Base-by-base conservation (phyloP, 257 asterid species). In the Haberlea rhodopensis region DNA sequence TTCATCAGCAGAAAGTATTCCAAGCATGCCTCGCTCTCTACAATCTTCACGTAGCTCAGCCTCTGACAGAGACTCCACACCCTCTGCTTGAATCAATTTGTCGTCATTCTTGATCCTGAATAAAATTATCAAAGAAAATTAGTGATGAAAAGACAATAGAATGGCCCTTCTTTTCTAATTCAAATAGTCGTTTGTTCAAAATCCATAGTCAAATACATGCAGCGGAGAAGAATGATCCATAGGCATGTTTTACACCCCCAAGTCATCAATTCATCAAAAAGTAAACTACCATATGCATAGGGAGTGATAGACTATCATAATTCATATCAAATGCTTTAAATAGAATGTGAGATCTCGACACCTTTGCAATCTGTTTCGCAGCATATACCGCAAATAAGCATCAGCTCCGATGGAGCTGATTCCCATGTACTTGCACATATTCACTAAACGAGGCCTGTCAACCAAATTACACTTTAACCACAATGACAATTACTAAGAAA, bases 401-500 rank as follows among this genome's bases (percentile, higher is more conserved):
- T 90, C 97, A 2, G 97, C 88, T 55, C 97, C 97, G 40, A 81
- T 86, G 27, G 96, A 79, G 54, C 68, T 78, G 73, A 90, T 82
- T 32, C 97, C 97, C 97, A 90, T 90, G 68, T 90, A 90, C 81
- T 90, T 90, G 95, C 97, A 90, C 97, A 90, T 90, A 63, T 71
- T 90, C 70, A 88, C 94, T 58, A 90, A 76, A 56, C 97, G 95
- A 52, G 97, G 87, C 83, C 97, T 90, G 88, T 66, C 23, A 71
- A 21, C 24, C 51, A 58, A 65, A 57, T 25, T 29, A 72, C 55
- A 61, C 54, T 48, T 29, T 19, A 21, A 19, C 29, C 45, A 40
- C 64, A 53, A 66, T 52, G 53, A 24, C 4, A 32, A 32, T 19
- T 18, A 5, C 22, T 34, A 28, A 25, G 52, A 76, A 72, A 31